phyloP scores from a whole-genome alignment of 1,284 basidiomycete genomes.

The Apiotrichum gamsii region DNA sequence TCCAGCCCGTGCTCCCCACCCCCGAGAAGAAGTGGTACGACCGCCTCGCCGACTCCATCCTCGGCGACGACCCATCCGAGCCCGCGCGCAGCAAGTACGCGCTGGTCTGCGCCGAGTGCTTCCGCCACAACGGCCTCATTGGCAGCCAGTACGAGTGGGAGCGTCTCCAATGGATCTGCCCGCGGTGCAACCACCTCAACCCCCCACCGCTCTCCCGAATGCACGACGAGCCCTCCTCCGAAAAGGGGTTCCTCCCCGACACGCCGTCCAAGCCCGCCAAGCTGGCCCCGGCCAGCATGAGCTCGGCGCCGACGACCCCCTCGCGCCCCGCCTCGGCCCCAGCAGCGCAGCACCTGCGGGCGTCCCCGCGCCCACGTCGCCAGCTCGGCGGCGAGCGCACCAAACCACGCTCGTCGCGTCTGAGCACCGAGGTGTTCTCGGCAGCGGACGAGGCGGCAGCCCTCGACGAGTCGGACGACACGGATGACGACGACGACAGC shows the following conservation, averaged over 20 bases:
- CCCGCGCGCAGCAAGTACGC: slow-evolving; percentile 64
- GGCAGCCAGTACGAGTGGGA: slow-evolving; percentile 77
- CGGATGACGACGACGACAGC: slow-evolving; percentile 10
- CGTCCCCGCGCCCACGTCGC: slow-evolving; percentile 15
- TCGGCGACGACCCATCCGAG: slow-evolving; percentile 67
- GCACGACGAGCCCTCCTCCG: slow-evolving; percentile 3
- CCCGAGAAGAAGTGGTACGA: slow-evolving; percentile 80
- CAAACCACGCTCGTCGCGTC: slow-evolving; percentile 29
- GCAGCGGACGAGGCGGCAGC: slow-evolving; percentile 24
- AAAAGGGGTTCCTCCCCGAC: slow-evolving; percentile 1
- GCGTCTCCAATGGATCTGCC: slow-evolving; percentile 57
- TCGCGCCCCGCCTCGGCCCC: neutral
- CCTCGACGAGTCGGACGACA: slow-evolving; percentile 19
- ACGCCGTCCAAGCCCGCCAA: slow-evolving; percentile 12
- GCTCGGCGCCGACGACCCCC: neutral
- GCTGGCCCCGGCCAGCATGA: neutral
- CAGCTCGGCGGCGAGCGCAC: slow-evolving; percentile 22
- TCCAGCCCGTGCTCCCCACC: slow-evolving; percentile 50
- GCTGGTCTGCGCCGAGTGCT: slow-evolving; percentile 88
- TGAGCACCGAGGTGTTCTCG: slow-evolving; percentile 39
- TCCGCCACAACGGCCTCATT: slow-evolving; percentile 88
- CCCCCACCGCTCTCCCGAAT: slow-evolving; percentile 31
- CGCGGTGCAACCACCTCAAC: slow-evolving; percentile 45
- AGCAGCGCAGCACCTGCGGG: neutral
- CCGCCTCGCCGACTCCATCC: slow-evolving; percentile 73